Percentiles rank a stretch among this genome's conserved stretches.
Evolutionary conservation across 371 early-diverging fungal species (phyloP).

Genomic region (Basidiobolus heterosporus): DNA sequence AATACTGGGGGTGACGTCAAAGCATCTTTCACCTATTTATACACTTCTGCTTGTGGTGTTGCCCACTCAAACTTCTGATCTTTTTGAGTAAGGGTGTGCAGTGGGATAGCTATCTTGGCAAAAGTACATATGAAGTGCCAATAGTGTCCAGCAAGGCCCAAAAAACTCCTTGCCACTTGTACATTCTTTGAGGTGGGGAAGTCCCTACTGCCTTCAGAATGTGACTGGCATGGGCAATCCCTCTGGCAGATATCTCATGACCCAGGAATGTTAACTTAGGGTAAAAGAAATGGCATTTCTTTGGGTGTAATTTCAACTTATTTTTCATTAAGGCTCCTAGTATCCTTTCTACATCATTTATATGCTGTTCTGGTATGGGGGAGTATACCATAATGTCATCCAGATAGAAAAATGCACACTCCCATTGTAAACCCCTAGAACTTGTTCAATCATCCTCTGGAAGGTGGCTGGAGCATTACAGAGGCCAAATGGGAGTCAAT

Average conservation of each 20-base stretch:
- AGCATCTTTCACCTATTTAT: not conserved
- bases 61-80: too few species aligned
- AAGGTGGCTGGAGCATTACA: slow-evolving; percentile 20
- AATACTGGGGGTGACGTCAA: slow-evolving; percentile 8
- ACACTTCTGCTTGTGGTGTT: too few species aligned
- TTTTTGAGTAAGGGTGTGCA: too few species aligned
- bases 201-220: too few species aligned
- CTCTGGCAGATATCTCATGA: slow-evolving; percentile 5
- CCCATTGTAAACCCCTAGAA: slow-evolving; percentile 11
- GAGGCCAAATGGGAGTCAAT: slow-evolving; percentile 17
- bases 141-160: too few species aligned
- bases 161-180: too few species aligned
- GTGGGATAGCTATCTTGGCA: too few species aligned
- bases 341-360: slow-evolving; percentile 11
- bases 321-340: slow-evolving; percentile 13
- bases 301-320: slow-evolving; percentile 13
- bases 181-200: too few species aligned
- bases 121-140: too few species aligned
- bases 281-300: slow-evolving; percentile 19
- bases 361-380: slow-evolving; percentile 13
- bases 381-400: slow-evolving; percentile 27
- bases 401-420: slow-evolving; percentile 17
- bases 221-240: too few species aligned
- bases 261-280: slow-evolving; percentile 15
- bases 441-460: slow-evolving; percentile 12